A percentile compares a stretch with the other conserved stretches of the same genome.
Conservation (phyloP, 768 basidiomycete species). For the Brasilioporus rufonigricans region DNA sequence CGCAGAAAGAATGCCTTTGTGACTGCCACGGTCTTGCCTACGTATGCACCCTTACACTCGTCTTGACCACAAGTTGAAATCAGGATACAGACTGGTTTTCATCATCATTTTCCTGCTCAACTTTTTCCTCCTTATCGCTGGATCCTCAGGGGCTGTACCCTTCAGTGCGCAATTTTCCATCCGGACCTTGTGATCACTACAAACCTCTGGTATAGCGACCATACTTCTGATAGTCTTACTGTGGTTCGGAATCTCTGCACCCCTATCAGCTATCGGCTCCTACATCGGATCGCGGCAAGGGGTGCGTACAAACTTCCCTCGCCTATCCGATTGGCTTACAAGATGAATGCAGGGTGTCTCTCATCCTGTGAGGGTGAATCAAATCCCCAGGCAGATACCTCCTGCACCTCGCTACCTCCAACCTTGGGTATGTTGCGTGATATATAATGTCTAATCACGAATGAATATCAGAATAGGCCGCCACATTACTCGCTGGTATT, state of each 20-base stretch:
- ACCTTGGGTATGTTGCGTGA: conserved; percentile 58
- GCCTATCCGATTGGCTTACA: conserved; percentile 5
- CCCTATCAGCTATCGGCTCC: conserved; percentile 81
- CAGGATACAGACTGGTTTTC: conserved; percentile 66
- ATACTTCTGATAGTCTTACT: conserved; percentile 80
- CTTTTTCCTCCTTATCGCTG: conserved; percentile 78
- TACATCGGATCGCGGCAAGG: conserved; percentile 88
- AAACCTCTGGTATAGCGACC: conserved; percentile 49
- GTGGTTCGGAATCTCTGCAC: conserved; percentile 95
- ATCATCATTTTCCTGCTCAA: conserved; percentile 86
- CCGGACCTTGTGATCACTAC: background rate
- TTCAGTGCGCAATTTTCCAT: conserved; percentile 57
- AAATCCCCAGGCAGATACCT: conserved; percentile 95
- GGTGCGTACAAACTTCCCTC: conserved; percentile 41
- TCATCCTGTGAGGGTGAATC: conserved; percentile 88
- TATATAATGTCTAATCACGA: conserved; percentile 1
- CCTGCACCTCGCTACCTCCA: conserved; percentile 80
- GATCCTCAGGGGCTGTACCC: conserved; percentile 93
- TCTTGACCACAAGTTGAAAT: conserved; percentile 5
- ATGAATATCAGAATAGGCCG: conserved; percentile 41
- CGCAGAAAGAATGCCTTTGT: conserved; percentile 81
- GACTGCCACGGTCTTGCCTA: conserved; percentile 86
- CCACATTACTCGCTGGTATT: conserved; percentile 83
- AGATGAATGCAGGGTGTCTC: conserved; percentile 49
- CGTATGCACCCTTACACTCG: conserved; percentile 45